Conservation (phyloP, 352 stramenopile genomes). For the Hyaloperonospora arabidopsidis region DNA sequence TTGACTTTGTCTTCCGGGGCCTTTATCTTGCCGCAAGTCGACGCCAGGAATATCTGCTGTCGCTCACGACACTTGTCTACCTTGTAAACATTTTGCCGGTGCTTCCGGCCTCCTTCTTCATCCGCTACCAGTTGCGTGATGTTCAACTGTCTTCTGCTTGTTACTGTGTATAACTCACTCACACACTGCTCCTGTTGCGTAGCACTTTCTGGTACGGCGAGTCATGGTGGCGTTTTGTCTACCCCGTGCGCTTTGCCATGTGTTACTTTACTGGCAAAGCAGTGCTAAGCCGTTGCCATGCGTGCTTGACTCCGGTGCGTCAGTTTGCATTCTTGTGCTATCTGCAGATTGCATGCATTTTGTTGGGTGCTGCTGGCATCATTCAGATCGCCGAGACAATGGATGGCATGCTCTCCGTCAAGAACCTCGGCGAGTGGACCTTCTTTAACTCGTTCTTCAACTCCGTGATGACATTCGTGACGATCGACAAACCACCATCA, state of each 20-base stretch:
- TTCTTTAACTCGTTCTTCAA: conserved; percentile 88
- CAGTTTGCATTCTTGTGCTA: conserved; percentile 81
- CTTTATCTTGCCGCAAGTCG: conserved; percentile 57
- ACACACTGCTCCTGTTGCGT: conserved; percentile 2
- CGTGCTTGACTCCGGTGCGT: conserved; percentile 65
- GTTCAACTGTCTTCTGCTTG: neutral
- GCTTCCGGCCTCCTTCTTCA: conserved; percentile 66
- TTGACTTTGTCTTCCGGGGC: conserved; percentile 68
- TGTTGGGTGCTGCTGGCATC: conserved; percentile 65
- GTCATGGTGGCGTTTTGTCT: conserved; percentile 76
- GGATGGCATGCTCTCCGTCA: conserved; percentile 39
- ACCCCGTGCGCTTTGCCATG: conserved; percentile 77
- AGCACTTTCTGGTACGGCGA: conserved; percentile 75
- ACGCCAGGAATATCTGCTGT: conserved; percentile 59
- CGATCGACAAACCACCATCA: conserved; percentile 73
- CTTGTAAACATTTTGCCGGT: conserved; percentile 65
- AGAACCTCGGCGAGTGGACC: conserved; percentile 71
- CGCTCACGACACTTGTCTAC: conserved; percentile 43
- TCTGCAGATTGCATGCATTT: conserved; percentile 70
- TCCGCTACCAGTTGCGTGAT: conserved; percentile 56
- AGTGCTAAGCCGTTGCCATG: conserved; percentile 72
- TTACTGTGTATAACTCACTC: neutral
- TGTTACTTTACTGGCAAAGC: conserved; percentile 69
- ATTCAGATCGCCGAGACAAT: conserved; percentile 84
- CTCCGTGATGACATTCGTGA: conserved; percentile 82